A percentile compares a stretch with the other conserved stretches of the same genome.
Evolutionary conservation across 148 eudicot genomes (phyloP).

Genomic region (Amaranthus hypochondriacus): DNA sequence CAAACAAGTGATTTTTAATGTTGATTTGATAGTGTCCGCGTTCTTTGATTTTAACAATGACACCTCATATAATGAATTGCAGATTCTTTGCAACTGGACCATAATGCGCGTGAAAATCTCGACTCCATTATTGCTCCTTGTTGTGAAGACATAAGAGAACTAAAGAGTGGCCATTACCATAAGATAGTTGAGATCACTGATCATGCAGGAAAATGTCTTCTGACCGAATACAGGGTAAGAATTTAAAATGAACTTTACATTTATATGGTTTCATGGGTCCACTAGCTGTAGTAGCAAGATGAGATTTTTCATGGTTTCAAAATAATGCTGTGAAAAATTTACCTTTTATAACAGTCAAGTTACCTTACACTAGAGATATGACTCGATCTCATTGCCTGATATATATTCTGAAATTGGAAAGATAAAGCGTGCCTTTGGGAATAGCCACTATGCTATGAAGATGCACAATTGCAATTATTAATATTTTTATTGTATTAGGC

Average conservation of each 20-base stretch:
- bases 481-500: too few species aligned
- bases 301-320: too few species aligned
- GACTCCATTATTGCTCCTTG: slow-evolving; percentile 90
- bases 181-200: slow-evolving; percentile 83
- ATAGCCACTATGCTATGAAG: too few species aligned
- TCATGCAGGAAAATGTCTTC: slow-evolving; percentile 80
- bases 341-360: too few species aligned
- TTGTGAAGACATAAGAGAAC: slow-evolving; percentile 74
- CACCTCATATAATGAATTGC: slow-evolving; percentile 19
- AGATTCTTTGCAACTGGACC: slow-evolving; percentile 89
- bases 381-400: too few species aligned
- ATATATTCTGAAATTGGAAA: too few species aligned
- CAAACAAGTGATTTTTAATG: not conserved
- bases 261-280: not conserved
- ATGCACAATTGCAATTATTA: too few species aligned
- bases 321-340: too few species aligned
- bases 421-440: too few species aligned
- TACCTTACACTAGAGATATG: too few species aligned
- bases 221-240: slow-evolving; percentile 73
- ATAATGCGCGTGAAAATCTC: slow-evolving; percentile 68
- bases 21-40: not conserved
- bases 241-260: not conserved
- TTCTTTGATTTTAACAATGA: slow-evolving; percentile 9
- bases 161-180: slow-evolving; percentile 78
- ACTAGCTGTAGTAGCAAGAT: too few species aligned